Evolutionary conservation across 202 grass and related monocot species (phyloP).

Genomic region (Setaria italica): DNA sequence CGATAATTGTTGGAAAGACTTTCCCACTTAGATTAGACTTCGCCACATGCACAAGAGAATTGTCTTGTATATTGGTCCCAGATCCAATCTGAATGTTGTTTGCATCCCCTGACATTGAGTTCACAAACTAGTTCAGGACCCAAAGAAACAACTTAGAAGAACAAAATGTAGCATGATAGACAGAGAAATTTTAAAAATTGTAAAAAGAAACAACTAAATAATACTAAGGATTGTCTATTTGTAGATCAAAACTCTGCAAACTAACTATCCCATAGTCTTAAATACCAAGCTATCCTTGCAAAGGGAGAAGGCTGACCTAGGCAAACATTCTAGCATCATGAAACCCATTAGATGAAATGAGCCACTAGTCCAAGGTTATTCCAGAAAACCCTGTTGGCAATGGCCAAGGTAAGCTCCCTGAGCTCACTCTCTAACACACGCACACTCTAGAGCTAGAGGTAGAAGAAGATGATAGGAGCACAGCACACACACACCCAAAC

Average conservation of each 20-base stretch:
- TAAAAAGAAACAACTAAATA: not conserved
- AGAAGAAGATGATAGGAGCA: no score
- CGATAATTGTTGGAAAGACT: slow-evolving; percentile 90
- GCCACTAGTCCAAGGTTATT: no score
- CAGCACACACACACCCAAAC: no score
- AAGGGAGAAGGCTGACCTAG: not conserved
- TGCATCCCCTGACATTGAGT: slow-evolving; percentile 70
- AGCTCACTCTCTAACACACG: no score
- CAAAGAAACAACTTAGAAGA: not conserved
- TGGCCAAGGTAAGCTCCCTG: no score
- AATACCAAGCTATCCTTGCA: not conserved
- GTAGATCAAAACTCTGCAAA: slow-evolving; percentile 13
- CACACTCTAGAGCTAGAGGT: no score
- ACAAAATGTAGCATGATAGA: slow-evolving; percentile 12
- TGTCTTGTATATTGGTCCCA: slow-evolving; percentile 98
- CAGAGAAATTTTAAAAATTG: not conserved
- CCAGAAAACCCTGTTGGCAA: no score
- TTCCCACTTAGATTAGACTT: slow-evolving; percentile 97
- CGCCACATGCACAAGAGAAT: slow-evolving; percentile 91
- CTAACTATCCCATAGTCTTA: not conserved
- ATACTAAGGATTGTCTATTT: not conserved
- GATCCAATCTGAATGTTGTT: slow-evolving; percentile 85
- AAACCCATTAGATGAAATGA: not conserved
- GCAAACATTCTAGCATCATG: not conserved
- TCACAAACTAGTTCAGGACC: slow-evolving; percentile 12